Evolutionary conservation across 345 rosid species (phyloP).

Genomic region (Populus alba): DNA sequence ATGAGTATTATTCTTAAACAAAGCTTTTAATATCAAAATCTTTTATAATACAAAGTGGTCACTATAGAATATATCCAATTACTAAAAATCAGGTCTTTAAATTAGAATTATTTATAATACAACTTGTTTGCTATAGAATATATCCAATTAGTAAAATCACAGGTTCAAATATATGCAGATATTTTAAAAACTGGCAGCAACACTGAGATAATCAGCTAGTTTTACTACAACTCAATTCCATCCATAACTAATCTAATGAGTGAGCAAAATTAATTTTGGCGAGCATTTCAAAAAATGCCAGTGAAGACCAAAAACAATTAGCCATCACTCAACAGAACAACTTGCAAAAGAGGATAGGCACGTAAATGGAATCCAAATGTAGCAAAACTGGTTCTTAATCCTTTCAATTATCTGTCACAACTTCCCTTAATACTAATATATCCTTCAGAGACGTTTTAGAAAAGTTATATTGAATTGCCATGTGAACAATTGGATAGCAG

Average conservation of each 20-base stretch:
- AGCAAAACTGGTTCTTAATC: neutral
- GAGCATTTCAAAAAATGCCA: neutral
- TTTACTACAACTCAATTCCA: neutral
- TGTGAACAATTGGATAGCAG: neutral
- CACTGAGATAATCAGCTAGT: neutral
- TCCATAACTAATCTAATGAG: neutral
- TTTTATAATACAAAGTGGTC: too few relatives aligned
- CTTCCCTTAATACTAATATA: neutral
- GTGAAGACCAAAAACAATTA: neutral
- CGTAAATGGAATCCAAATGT: neutral
- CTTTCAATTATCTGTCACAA: neutral
- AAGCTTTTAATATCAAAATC: too few relatives aligned
- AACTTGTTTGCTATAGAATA: too few relatives aligned
- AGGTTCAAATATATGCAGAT: too few relatives aligned
- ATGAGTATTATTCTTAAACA: too few relatives aligned
- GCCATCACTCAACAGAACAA: neutral
- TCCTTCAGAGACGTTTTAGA: neutral
- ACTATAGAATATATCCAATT: too few relatives aligned
- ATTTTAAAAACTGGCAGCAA: too few relatives aligned
- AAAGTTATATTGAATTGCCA: neutral
- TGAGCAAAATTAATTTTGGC: neutral
- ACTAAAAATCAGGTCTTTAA: too few relatives aligned
- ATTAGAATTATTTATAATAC: too few relatives aligned
- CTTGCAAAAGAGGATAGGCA: neutral
- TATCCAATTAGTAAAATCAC: too few relatives aligned